Base-by-base conservation (phyloP, 345 rosid species). In the Tarenaya hassleriana region DNA sequence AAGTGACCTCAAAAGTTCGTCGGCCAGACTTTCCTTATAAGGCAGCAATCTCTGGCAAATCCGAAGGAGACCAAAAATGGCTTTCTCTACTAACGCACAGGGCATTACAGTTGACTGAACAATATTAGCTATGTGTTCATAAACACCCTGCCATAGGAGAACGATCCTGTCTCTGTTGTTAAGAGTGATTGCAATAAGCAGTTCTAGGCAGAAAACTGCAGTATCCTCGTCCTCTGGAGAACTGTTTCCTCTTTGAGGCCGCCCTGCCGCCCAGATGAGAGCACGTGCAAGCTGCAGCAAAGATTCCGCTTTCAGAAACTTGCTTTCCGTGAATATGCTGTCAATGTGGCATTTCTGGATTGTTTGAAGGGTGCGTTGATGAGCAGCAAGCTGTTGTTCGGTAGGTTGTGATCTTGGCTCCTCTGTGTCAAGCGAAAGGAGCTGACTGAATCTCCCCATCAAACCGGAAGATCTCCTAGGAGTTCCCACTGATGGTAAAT, bases 391-490 rank as follows among this genome's bases (percentile, higher is more conserved):
- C 62, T 92, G 95, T 61, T 92, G 95, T 60, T 88, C 97, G 15
- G 95, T 85, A 39, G 98, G 98, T 65, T 92, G 97, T 21, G 83
- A 92, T 69, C 95, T 81, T 61, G 95, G 98, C 79, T 88, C 97
- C 83, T 92, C 98, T 10, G 91, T 81, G 52, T 92, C 98, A 24
- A 92, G 97, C 59, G 97, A 88, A 67, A 92, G 73, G 51, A 92
- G 98, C 78, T 92, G 95, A 78, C 98, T 92, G 79, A 92, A 92
- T 58, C 98, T 72, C 56, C 98, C 98, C 97, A 92, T 92, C 70
- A 92, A 75, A 48, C 98, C 98, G 32, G 98, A 85, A 41, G 98
- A 88, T 73, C 95, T 79, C 69, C 96, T 75, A 0, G 95, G 98
- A 52, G 98, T 91, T 69, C 94, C 94, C 66, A 88, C 72, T 45